Base-by-base conservation (phyloP, 2,329 filamentous ascomycete genomes). In the Paracoccidioides brasiliensis region DNA sequence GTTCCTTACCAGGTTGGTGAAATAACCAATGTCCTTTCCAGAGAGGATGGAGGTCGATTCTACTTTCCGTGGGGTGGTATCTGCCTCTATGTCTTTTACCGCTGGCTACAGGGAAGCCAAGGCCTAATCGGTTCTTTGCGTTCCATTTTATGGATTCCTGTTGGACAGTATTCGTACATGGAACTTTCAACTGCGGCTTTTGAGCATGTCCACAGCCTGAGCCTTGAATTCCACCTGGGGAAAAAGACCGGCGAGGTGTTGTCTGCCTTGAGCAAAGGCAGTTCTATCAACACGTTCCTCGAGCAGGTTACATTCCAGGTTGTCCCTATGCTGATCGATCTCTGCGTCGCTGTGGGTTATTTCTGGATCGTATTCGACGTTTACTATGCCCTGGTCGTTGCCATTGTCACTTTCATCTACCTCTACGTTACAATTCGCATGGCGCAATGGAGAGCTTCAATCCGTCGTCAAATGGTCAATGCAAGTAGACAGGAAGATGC, bases 291-390 rank as follows among this genome's bases (percentile, higher is more conserved):
- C 66, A 89, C 86, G 5, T 98, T 98, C 69, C 79, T 98, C 56
- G 93, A 97, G 71, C 90, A 95, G 70, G 83, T 96, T 61, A 97
- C 91, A 0, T 98, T 98, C 67, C 88, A 94, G 67, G 88, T 98
- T 8, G 80, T 95, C 12, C 93, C 93, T 0, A 97, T 96, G 90
- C 77, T 97, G 38, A 79, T 96, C 58, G 93, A 98, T 70, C 78
- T 98, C 40, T 79, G 84, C 59, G 80, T 96, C 52, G 90, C 93
- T 50, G 85, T 98, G 64, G 80, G 80, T 58, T 93, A 87, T 70
- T 90, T 95, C 67, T 78, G 86, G 58, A 71, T 86, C 63, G 74
- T 77, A 5, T 96, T 95, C 63, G 90, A 96, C 68, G 82, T 87
- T 41, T 86, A 95, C 64, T 96, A 95, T 67, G 89, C 90, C 5